Evolutionary conservation across 768 basidiomycete species (phyloP).

Genomic region (Suillus occidentalis): DNA sequence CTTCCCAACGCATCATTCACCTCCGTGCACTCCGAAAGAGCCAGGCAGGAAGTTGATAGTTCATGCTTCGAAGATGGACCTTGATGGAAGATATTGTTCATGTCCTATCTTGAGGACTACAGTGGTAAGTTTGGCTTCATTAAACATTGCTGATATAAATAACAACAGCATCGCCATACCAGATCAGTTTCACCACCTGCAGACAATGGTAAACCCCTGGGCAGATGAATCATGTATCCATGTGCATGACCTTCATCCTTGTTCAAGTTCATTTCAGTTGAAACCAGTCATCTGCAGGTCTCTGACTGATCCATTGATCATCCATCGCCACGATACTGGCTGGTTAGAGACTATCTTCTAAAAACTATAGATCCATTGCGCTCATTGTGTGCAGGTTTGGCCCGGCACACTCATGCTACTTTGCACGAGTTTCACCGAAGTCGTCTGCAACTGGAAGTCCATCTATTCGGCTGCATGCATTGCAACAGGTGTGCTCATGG

Average conservation of each 20-base stretch:
- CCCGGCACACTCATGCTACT: slow-evolving; percentile 47
- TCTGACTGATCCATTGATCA: slow-evolving; percentile 41
- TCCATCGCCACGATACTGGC: slow-evolving; percentile 61
- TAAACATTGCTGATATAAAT: too few species aligned
- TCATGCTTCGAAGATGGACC: too few species aligned
- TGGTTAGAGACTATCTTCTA: slow-evolving; percentile 22
- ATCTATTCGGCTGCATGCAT: slow-evolving; percentile 12
- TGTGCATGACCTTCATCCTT: slow-evolving; percentile 8
- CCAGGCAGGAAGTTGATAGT: too few species aligned
- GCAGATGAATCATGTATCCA: slow-evolving; percentile 26
- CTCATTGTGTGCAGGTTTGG: slow-evolving; percentile 21
- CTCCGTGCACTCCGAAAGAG: too few species aligned
- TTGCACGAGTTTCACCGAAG: slow-evolving; percentile 41
- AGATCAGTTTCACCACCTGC: too few species aligned
- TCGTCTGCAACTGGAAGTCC: slow-evolving; percentile 25
- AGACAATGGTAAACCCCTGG: too few species aligned
- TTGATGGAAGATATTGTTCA: too few species aligned
- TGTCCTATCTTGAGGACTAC: too few species aligned
- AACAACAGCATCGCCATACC: too few species aligned
- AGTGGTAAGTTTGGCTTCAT: too few species aligned
- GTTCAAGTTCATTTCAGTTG: not conserved
- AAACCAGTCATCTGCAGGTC: slow-evolving; percentile 26
- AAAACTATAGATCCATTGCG: not conserved
- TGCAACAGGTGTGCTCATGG: slow-evolving; percentile 4
- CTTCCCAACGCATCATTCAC: too few species aligned